Evolutionary conservation across 2,329 filamentous ascomycete genomes (phyloP).

Genomic region (Colletotrichum sp.): DNA sequence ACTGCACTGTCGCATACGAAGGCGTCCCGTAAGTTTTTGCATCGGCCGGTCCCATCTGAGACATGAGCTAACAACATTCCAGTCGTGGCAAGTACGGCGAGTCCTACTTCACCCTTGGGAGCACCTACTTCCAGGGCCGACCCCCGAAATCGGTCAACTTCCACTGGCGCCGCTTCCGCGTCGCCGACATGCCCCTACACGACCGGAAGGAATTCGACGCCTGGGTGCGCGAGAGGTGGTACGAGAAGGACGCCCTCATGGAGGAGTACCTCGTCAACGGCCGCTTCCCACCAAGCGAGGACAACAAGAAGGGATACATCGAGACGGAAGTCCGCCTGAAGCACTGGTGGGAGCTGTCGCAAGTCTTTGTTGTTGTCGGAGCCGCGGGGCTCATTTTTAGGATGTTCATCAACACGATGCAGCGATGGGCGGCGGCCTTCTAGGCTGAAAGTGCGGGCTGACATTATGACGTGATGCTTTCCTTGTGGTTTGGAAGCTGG

Average conservation of each 20-base stretch:
- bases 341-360: constrained; percentile 59
- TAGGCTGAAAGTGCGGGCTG: neutral
- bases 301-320: constrained; percentile 51
- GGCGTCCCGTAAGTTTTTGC: constrained; percentile 77
- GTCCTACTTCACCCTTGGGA: constrained; percentile 83
- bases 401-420: constrained; percentile 35
- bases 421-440: neutral
- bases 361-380: constrained; percentile 58
- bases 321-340: constrained; percentile 64
- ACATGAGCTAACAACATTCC: constrained; percentile 5
- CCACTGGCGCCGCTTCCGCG: constrained; percentile 87
- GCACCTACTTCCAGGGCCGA: constrained; percentile 87
- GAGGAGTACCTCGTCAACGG: constrained; percentile 82
- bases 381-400: constrained; percentile 47
- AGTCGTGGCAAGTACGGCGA: constrained; percentile 87
- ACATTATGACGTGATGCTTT: neutral
- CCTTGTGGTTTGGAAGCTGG: neutral
- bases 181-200: constrained; percentile 82
- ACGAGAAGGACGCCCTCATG: constrained; percentile 88
- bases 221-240: constrained; percentile 88
- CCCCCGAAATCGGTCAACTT: constrained; percentile 96
- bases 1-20: constrained; percentile 95
- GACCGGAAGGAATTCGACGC: constrained; percentile 76
- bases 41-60: neutral
- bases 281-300: constrained; percentile 70